A percentile compares a stretch with the other conserved stretches of the same genome.
Evolutionary conservation across 495 filamentous ascomycete species (phyloP).

Genomic region (Xylaria flabelliformis): DNA sequence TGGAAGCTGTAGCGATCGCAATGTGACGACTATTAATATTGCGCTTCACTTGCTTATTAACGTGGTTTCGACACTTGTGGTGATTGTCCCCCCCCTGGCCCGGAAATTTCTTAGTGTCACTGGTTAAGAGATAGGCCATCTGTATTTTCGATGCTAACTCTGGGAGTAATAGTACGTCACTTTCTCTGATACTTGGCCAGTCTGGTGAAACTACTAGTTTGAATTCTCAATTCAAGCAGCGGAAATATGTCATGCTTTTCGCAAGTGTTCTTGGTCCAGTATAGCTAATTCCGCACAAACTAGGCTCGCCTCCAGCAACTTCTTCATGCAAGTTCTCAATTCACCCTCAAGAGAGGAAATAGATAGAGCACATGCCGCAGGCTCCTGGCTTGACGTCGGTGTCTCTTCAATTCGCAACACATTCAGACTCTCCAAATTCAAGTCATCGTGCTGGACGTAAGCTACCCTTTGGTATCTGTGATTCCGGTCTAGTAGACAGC

Average conservation of each 20-base stretch:
- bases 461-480: slow-evolving; percentile 1
- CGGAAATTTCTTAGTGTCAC: background rate
- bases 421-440: slow-evolving; percentile 32
- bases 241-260: too few species aligned
- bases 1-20: slow-evolving; percentile 27
- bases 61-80: slow-evolving; percentile 35
- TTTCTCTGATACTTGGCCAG: background rate
- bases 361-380: slow-evolving; percentile 43
- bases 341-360: slow-evolving; percentile 50
- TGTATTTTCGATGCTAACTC: background rate
- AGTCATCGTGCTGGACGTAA: slow-evolving; percentile 35
- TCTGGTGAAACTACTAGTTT: background rate
- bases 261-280: background rate
- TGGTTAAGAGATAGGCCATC: too few species aligned
- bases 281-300: slow-evolving; percentile 17
- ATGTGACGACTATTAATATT: slow-evolving; percentile 28
- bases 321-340: slow-evolving; percentile 39
- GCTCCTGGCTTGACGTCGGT: slow-evolving; percentile 50
- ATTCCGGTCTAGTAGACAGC: background rate
- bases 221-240: too few species aligned
- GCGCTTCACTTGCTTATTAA: slow-evolving; percentile 36
- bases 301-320: slow-evolving; percentile 33
- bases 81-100: slow-evolving; percentile 6
- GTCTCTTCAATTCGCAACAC: slow-evolving; percentile 50
- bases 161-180: background rate